Evolutionary conservation across 495 filamentous ascomycete species (phyloP).

Genomic region (Entonaema liquescens): DNA sequence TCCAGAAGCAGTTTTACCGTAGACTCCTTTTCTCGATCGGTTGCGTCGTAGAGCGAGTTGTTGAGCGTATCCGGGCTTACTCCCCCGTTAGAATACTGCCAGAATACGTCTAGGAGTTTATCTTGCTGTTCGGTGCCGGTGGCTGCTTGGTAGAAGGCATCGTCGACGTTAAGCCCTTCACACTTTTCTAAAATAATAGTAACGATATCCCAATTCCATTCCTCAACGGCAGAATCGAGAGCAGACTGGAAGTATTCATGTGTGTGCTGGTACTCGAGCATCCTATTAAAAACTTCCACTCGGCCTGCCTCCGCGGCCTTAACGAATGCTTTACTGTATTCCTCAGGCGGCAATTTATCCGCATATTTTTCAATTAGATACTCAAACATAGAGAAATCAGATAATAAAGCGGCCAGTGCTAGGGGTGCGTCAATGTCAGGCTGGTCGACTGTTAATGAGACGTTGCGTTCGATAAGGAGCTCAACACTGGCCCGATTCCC

Average conservation of each 20-base stretch:
- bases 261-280: conserved; percentile 41
- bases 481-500: conserved; percentile 47
- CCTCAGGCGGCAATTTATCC: conserved; percentile 38
- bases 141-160: conserved; percentile 38
- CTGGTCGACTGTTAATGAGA: conserved; percentile 38
- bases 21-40: conserved; percentile 44
- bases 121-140: conserved; percentile 42
- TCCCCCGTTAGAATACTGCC: conserved; percentile 37
- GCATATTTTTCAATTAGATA: conserved; percentile 43
- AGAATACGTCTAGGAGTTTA: conserved; percentile 40
- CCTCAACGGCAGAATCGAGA: conserved; percentile 37
- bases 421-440: conserved; percentile 41
- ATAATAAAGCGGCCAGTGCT: conserved; percentile 41
- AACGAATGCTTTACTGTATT: conserved; percentile 45
- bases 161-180: conserved; percentile 37
- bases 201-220: conserved; percentile 45
- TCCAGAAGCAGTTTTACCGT: conserved; percentile 44
- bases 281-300: conserved; percentile 42
- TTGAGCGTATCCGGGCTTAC: conserved; percentile 35
- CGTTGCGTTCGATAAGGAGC: conserved; percentile 45
- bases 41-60: conserved; percentile 44
- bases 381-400: conserved; percentile 48
- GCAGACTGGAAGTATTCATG: conserved; percentile 40
- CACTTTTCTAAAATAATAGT: conserved; percentile 37
- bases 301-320: conserved; percentile 43